Percentiles rank a stretch among this genome's conserved stretches.
Conservation (phyloP, 2,329 filamentous ascomycete species). For the Cladophialophora carrionii region DNA sequence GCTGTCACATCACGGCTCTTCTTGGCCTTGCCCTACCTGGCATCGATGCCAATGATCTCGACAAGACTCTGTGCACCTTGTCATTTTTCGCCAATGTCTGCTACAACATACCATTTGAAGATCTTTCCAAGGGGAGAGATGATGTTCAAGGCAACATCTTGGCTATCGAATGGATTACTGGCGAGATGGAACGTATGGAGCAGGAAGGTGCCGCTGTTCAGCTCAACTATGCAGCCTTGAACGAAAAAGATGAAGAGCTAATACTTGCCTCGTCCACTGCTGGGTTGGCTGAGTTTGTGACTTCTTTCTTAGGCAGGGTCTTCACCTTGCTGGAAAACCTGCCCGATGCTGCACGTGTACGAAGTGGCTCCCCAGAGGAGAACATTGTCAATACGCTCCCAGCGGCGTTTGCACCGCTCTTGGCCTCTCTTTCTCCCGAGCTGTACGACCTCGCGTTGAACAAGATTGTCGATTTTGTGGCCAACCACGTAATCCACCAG, state of each 20-base stretch:
- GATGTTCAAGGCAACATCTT: conserved; percentile 73
- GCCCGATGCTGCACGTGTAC: conserved; percentile 83
- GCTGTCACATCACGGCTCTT: conserved; percentile 92
- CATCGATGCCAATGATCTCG: conserved; percentile 95
- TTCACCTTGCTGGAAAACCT: conserved; percentile 95
- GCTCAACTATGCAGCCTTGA: conserved; percentile 84
- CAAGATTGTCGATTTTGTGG: conserved; percentile 89
- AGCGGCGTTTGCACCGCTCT: conserved; percentile 84
- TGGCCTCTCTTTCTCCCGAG: conserved; percentile 87
- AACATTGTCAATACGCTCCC: conserved; percentile 95
- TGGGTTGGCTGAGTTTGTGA: conserved; percentile 88
- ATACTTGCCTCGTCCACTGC: conserved; percentile 93
- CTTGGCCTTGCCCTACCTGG: conserved; percentile 91
- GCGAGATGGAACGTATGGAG: conserved; percentile 92
- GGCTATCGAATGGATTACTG: conserved; percentile 90
- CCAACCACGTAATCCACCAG: conserved; percentile 93
- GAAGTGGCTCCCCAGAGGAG: conserved; percentile 91
- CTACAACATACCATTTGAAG: conserved; percentile 91
- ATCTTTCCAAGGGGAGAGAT: conserved; percentile 70
- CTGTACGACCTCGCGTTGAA: conserved; percentile 89
- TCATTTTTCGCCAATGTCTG: conserved; percentile 95
- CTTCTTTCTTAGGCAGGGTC: conserved; percentile 87
- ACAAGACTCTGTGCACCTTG: conserved; percentile 92
- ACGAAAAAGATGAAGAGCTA: conserved; percentile 80
- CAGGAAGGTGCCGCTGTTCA: conserved; percentile 80